Evolutionary conservation across 345 rosid species (phyloP), one percentile per base, ranked within the genome.

Genomic region (Jatropha curcas): DNA sequence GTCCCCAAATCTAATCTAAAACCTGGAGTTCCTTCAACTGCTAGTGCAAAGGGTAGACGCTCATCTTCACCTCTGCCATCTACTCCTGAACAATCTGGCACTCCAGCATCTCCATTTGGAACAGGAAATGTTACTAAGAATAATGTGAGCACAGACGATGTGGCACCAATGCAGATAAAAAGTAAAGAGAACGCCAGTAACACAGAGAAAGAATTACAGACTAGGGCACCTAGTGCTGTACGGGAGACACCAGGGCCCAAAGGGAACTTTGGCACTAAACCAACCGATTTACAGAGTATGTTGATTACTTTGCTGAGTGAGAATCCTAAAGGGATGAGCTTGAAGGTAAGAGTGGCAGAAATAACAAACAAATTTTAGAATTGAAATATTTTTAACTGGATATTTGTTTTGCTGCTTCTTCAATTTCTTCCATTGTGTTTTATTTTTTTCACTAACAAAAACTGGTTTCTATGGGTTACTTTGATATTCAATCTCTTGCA

Each of bases 251-350:
- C 82, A 10, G 88, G 76, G n/a, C 69, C 33, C 73, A 84, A 84
- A 82, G 82, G 77, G 61, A 80, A 76, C 71, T 59, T 70, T 71
- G 88, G 82, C 68, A 67, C 77, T 67, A 82, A 82, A 74, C 84
- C 92, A 78, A 73, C 48, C 73, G 91, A 91, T 84, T 75, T 92
- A 85, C 84, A 83, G 85, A 82, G 86, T 73, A 63, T 82, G 82
- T 60, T 91, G 77, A 81, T 86, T 75, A 72, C 83, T 78, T 74
- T 87, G 76, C 90, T 95, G 48, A 89, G 69, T 55, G 90, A 90
- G 81, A 87, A 90, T 67, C 92, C 96, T 16, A 86, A 84, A 69
- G 95, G 95, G 37, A 85, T 91, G 97, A 91, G 84, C 86, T 80
- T 91, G 76, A 87, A 95, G 96, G 99, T 87, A 81, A 69, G 76